Percentiles rank a stretch among this genome's conserved stretches.
Evolutionary conservation across 2,329 filamentous ascomycete genomes (phyloP).

Genomic region (Paecilomyces fulvus): DNA sequence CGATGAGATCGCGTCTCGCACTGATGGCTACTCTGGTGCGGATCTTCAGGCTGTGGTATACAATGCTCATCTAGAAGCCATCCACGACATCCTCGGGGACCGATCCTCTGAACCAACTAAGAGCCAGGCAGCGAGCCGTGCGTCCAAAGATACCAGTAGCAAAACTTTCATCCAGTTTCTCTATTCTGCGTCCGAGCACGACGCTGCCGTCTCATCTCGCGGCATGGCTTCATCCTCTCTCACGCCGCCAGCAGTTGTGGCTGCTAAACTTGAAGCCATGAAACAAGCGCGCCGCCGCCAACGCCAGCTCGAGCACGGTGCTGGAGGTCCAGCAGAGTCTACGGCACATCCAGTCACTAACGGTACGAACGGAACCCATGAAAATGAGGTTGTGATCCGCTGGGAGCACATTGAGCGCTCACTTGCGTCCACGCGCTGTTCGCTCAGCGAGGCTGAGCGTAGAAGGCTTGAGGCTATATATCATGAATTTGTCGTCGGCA

Average conservation of each 20-base stretch:
- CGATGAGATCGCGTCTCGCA: constrained; percentile 66
- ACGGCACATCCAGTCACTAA: constrained; percentile 12
- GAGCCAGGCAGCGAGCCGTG: constrained; percentile 19
- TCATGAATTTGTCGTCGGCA: constrained; percentile 80
- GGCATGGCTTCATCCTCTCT: constrained; percentile 47
- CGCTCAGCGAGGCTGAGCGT: constrained; percentile 72
- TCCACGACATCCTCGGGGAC: constrained; percentile 79
- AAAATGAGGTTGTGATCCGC: constrained; percentile 65
- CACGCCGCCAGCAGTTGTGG: constrained; percentile 70
- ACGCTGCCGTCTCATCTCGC: constrained; percentile 36
- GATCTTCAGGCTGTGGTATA: constrained; percentile 92
- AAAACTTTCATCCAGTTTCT: constrained; percentile 69
- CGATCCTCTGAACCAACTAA: constrained; percentile 28
- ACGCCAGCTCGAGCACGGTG: constrained; percentile 42
- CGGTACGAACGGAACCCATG: constrained; percentile 13
- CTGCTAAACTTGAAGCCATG: constrained; percentile 72
- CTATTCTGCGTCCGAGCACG: constrained; percentile 54
- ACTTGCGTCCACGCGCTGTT: constrained; percentile 67
- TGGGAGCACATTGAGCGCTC: constrained; percentile 78
- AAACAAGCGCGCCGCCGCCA: constrained; percentile 61
- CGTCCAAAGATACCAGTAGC: constrained; percentile 25
- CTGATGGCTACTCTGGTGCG: constrained; percentile 86
- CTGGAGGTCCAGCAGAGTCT: constrained; percentile 4
- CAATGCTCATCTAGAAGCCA: constrained; percentile 93
- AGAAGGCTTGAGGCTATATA: constrained; percentile 72